Evolutionary conservation across 257 asterid species (phyloP), one percentile per base, ranked within the genome.

Genomic region (Fraxinus cuspidata): DNA sequence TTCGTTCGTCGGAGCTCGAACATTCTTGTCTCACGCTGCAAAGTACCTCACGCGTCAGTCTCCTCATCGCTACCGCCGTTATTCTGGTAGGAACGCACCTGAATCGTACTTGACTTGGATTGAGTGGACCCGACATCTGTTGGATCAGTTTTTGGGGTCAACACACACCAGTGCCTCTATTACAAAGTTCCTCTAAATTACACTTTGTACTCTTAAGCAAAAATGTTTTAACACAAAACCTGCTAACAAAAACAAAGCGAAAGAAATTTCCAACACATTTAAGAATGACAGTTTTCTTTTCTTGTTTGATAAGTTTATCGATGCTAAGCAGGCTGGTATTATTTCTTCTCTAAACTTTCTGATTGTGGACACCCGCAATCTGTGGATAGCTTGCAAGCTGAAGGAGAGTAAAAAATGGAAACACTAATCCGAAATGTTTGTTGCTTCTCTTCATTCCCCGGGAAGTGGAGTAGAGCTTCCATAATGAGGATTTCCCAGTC

Each of bases 401-500:
- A 56, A 35, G 91, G 83, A 34, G 89, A 75, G 31, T 86, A 79
- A 64, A 79, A 78, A 67, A 87, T 90, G 7, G 88, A 77, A 75
- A 92, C 83, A n/a, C 89, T 91, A 18, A 94, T 86, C 71, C 96
- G 90, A 80, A 84, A 88, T 0, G 99, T 90, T 77, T 83, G 96
- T 75, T 87, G 87, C 86, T 90, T 90, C 86, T 85, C 83, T 37
- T 94, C 94, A 9, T 91, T 91, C 19, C 87, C 89, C 0, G 96
- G 99, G 38, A 91, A 87, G 29, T 91, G 94, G 72, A 94, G 89
- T 53, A 92, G 89, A 77, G 97, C 97, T 80, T 94, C 99, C 94
- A 92, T 90, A 21, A 94, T 87, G 69, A 94, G 93, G 83, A 94
- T 90, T 60, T 94, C 99, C 97, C 97, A 91, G 81, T 92, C 92